Evolutionary conservation across 1,284 basidiomycete species (phyloP).

Genomic region (Gymnopus androsaceus): DNA sequence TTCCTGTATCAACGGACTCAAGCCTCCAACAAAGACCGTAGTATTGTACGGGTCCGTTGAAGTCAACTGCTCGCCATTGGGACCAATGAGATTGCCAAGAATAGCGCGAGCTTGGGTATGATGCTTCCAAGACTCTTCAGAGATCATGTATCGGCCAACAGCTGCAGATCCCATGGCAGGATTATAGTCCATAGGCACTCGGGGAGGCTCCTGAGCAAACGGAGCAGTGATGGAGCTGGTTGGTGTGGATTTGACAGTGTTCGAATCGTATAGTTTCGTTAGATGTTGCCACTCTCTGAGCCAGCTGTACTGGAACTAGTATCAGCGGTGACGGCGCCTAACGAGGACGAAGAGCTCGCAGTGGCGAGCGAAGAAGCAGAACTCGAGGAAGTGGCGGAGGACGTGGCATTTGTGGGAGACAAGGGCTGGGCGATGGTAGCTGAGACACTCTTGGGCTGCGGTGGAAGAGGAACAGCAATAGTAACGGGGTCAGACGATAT

Average conservation of each 20-base stretch:
- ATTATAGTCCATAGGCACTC: conserved; percentile 8
- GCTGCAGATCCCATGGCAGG: conserved; percentile 18
- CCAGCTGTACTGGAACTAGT: conserved; percentile 12
- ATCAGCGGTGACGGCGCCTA: conserved; percentile 7
- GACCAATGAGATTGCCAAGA: conserved; percentile 76
- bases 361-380: conserved; percentile 19
- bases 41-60: conserved; percentile 90
- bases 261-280: conserved; percentile 5
- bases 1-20: conserved; percentile 84
- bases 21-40: conserved; percentile 88
- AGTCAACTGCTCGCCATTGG: conserved; percentile 81
- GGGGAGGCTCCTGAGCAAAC: conserved; percentile 3
- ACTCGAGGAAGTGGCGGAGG: conserved; percentile 49
- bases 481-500: conserved; percentile 38
- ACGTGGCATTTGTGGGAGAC: conserved; percentile 52
- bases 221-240: not conserved
- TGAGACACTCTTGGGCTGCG: conserved; percentile 60
- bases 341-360: conserved; percentile 8
- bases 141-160: conserved; percentile 54
- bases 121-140: conserved; percentile 81
- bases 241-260: not conserved
- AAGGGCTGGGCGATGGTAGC: conserved; percentile 56
- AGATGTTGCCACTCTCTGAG: conserved; percentile 2
- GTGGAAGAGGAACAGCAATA: conserved; percentile 43
- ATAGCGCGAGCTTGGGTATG: conserved; percentile 79